Percentiles rank a stretch among this genome's conserved stretches.
Conservation (phyloP, 1,284 basidiomycete species). For the Taiwanofungus camphoratus region DNA sequence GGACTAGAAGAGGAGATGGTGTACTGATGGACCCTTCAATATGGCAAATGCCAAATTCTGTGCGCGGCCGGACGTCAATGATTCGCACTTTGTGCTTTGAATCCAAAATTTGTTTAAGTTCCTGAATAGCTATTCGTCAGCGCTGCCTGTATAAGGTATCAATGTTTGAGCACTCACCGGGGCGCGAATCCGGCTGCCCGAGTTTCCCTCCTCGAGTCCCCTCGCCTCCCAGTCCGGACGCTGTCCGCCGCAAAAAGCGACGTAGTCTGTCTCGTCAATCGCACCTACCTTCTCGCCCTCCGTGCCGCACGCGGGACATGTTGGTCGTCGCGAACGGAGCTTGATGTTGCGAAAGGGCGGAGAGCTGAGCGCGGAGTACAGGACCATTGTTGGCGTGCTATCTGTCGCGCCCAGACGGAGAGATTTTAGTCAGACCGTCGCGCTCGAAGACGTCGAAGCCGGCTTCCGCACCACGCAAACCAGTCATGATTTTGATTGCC, state of each 20-base stretch:
- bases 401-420: constrained; percentile 32
- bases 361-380: constrained; percentile 67
- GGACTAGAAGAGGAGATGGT: constrained; percentile 22
- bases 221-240: constrained; percentile 55
- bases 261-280: constrained; percentile 62
- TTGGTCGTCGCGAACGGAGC: constrained; percentile 59
- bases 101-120: constrained; percentile 37
- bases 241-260: constrained; percentile 72
- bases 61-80: constrained; percentile 79
- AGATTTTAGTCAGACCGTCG: too few species aligned
- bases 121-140: constrained; percentile 25
- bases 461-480: constrained; percentile 52
- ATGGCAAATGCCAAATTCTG: constrained; percentile 86
- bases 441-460: not conserved
- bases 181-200: constrained; percentile 41
- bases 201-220: constrained; percentile 39
- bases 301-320: constrained; percentile 59
- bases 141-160: not conserved
- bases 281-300: constrained; percentile 36
- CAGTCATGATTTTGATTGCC: constrained; percentile 78
- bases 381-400: constrained; percentile 53
- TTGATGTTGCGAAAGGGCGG: constrained; percentile 82
- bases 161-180: constrained; percentile 29
- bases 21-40: constrained; percentile 73
- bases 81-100: constrained; percentile 35